A percentile compares a stretch with the other conserved stretches of the same genome.
Conservation (phyloP, 768 basidiomycete species). For the Rhizopogon roseolus region DNA sequence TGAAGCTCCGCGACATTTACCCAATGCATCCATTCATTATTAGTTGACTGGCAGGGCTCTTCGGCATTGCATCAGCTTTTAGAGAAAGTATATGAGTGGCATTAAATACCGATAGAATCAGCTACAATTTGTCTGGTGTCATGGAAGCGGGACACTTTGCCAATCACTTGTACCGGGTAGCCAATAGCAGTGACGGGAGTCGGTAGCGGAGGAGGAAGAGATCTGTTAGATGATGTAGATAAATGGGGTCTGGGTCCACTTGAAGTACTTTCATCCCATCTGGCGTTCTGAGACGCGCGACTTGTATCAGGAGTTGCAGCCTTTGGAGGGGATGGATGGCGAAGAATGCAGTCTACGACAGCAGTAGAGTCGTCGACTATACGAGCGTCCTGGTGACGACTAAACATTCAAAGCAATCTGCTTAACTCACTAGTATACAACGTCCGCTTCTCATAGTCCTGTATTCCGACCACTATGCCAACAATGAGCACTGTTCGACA, state of each 20-base stretch:
- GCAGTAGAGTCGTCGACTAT: slow-evolving; percentile 77
- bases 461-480: slow-evolving; percentile 62
- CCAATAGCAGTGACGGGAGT: slow-evolving; percentile 43
- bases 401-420: background rate
- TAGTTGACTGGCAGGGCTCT: slow-evolving; percentile 45
- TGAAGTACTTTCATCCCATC: too few species aligned
- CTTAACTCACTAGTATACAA: slow-evolving; percentile 49
- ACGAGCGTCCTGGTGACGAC: background rate
- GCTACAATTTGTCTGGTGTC: slow-evolving; percentile 43
- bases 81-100: background rate
- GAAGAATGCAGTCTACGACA: slow-evolving; percentile 63
- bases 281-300: slow-evolving; percentile 3
- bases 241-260: background rate
- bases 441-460: slow-evolving; percentile 52
- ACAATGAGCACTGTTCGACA: slow-evolving; percentile 60
- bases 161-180: slow-evolving; percentile 39
- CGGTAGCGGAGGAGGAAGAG: slow-evolving; percentile 14
- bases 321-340: slow-evolving; percentile 23
- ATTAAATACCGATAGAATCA: slow-evolving; percentile 45
- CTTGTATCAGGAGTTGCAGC: slow-evolving; percentile 4
- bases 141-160: slow-evolving; percentile 37
- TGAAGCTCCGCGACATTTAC: slow-evolving; percentile 49
- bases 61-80: background rate
- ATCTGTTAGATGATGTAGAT: background rate
- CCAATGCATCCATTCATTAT: slow-evolving; percentile 61